Evolutionary conservation across 2,329 filamentous ascomycete genomes (phyloP).

Genomic region (Curvularia sp.): DNA sequence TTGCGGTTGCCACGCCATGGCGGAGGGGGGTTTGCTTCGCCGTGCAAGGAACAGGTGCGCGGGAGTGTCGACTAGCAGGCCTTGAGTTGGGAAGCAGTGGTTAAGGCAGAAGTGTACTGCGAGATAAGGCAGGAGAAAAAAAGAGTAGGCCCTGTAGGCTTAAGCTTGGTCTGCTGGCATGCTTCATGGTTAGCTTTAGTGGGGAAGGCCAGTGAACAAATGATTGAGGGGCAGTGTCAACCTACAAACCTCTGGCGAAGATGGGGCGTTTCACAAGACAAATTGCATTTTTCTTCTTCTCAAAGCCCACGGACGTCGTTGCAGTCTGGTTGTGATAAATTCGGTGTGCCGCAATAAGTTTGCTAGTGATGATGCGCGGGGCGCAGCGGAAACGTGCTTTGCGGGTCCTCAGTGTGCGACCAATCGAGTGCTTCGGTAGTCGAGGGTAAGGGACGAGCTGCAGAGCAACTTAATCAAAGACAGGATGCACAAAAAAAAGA

Average conservation of each 20-base stretch:
- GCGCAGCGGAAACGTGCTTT: conserved; percentile 33
- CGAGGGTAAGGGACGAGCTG: conserved; percentile 30
- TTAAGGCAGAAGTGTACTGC: conserved; percentile 15
- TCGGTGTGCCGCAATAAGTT: conserved; percentile 39
- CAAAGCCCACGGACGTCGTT: conserved; percentile 15
- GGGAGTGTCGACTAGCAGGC: conserved; percentile 16
- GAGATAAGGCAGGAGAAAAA: conserved; percentile 19
- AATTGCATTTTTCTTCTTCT: conserved; percentile 33
- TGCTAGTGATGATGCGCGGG: conserved; percentile 45
- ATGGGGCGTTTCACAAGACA: conserved; percentile 43
- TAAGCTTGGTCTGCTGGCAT: conserved; percentile 41
- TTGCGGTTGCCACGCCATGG: conserved; percentile 92
- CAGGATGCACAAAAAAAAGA: conserved; percentile 19
- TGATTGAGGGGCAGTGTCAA: conserved; percentile 31
- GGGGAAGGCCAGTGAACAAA: conserved; percentile 30
- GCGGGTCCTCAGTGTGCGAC: conserved; percentile 24
- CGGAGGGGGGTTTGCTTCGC: conserved; percentile 24
- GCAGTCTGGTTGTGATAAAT: conserved; percentile 26
- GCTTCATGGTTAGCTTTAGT: conserved; percentile 45
- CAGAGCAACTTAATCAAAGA: conserved; percentile 36
- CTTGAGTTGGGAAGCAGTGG: conserved; percentile 8
- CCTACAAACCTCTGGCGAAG: conserved; percentile 43
- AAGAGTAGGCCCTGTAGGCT: conserved; percentile 33
- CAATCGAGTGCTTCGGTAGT: conserved; percentile 26
- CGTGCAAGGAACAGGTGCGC: conserved; percentile 22